Conservation (phyloP, 345 rosid genomes). For the Sisymbrium altissimum region DNA sequence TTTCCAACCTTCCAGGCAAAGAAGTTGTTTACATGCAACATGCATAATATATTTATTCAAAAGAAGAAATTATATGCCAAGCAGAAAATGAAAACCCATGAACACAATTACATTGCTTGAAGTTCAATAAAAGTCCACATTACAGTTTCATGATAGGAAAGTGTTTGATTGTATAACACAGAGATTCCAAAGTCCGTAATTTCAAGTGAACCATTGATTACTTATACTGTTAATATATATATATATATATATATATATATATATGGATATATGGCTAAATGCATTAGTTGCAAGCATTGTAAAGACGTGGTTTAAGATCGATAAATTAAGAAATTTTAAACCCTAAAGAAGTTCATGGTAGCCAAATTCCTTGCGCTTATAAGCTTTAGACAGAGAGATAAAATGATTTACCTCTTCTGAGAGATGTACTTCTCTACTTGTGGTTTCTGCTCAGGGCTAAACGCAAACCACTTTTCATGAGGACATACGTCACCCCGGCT, state of each 20-base stretch:
- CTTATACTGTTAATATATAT: no score
- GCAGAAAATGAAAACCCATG: background rate
- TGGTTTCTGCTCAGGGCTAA: slow-evolving; percentile 49
- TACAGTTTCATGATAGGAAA: background rate
- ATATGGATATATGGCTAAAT: no score
- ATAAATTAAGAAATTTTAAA: background rate
- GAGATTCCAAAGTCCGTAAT: no score
- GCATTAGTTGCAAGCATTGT: no score
- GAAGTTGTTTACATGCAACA: background rate
- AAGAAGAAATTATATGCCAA: background rate
- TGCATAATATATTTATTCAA: background rate
- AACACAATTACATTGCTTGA: background rate
- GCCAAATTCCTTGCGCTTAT: background rate
- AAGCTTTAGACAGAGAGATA: background rate
- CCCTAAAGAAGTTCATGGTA: background rate
- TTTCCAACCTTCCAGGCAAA: background rate
- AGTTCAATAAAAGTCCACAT: background rate
- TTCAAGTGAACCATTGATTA: background rate
- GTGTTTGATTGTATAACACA: background rate
- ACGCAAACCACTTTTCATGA: slow-evolving; percentile 63
- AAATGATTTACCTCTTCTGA: slow-evolving; percentile 38
- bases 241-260: background rate
- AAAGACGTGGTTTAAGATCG: background rate
- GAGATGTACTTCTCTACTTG: slow-evolving; percentile 60
- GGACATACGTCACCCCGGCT: slow-evolving; percentile 29